Percentiles rank a stretch among this genome's conserved stretches.
Conservation (phyloP, 2,329 filamentous ascomycete species). For the Boeremia lycopersici region DNA sequence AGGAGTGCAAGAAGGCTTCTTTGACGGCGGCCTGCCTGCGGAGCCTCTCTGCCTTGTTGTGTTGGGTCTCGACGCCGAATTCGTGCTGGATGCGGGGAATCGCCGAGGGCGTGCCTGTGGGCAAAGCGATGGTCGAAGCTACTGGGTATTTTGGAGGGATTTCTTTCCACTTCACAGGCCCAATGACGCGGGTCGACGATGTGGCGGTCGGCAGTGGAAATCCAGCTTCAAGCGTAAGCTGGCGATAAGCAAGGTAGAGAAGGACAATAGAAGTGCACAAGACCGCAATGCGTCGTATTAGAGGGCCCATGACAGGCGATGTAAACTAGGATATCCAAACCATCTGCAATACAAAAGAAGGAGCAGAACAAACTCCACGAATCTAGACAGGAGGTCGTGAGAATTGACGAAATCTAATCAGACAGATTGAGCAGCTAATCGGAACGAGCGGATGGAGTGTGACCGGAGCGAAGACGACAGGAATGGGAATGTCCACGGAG, state of each 20-base stretch:
- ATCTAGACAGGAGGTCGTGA: background rate
- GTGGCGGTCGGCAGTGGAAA: constrained; percentile 29
- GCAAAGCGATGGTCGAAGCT: constrained; percentile 39
- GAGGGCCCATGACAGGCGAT: constrained; percentile 31
- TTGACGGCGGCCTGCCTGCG: constrained; percentile 44
- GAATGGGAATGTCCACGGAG: background rate
- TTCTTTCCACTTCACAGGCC: constrained; percentile 43
- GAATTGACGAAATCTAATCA: background rate
- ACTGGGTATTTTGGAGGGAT: constrained; percentile 41
- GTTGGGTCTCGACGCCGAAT: constrained; percentile 43
- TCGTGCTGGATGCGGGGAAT: constrained; percentile 48
- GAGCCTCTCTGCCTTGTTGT: constrained; percentile 39
- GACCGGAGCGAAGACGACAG: background rate
- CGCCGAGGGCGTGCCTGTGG: constrained; percentile 32
- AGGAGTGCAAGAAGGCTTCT: constrained; percentile 45
- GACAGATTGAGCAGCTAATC: constrained; percentile 1
- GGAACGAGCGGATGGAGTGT: constrained; percentile 1
- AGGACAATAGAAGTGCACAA: constrained; percentile 35
- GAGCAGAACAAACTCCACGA: background rate
- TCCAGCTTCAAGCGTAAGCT: constrained; percentile 28
- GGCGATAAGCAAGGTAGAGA: constrained; percentile 39
- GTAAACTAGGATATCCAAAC: constrained; percentile 4
- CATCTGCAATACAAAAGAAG: constrained; percentile 2
- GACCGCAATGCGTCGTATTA: constrained; percentile 38
- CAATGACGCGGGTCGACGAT: constrained; percentile 33